Conservation (phyloP, 129 eudicot genomes). For the Artemisia argyi region DNA sequence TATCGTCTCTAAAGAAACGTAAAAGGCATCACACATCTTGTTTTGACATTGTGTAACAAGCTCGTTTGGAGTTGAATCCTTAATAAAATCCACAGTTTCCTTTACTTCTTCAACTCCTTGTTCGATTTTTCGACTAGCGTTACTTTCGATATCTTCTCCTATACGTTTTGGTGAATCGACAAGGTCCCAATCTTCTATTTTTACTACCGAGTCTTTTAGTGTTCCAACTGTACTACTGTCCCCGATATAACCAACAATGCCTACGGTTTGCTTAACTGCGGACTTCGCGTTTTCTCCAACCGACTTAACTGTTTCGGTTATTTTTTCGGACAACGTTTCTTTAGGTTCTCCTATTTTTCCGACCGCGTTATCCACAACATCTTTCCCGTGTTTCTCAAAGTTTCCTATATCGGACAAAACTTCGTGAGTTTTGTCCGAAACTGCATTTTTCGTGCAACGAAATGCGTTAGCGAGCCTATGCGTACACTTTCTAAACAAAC, state of each 20-base stretch:
- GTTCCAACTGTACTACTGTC: background rate
- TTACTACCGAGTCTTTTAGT: slow-evolving; percentile 4
- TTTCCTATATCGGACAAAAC: background rate
- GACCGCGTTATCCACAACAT: background rate
- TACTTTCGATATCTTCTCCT: slow-evolving; percentile 21
- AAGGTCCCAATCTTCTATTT: slow-evolving; percentile 13
- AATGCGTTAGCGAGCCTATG: slow-evolving; percentile 38
- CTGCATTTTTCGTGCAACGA: slow-evolving; percentile 24
- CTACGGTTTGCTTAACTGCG: background rate
- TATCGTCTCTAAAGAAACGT: background rate
- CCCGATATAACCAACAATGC: background rate
- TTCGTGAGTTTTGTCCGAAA: slow-evolving; percentile 21
- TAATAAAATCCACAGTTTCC: background rate
- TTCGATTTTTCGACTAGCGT: slow-evolving; percentile 18
- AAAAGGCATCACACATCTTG: slow-evolving; percentile 9
- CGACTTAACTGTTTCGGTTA: background rate
- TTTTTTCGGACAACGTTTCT: background rate
- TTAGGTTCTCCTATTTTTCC: slow-evolving; percentile 12
- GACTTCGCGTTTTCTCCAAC: slow-evolving; percentile 3
- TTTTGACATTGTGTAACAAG: slow-evolving; percentile 12
- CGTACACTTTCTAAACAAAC: slow-evolving; percentile 46
- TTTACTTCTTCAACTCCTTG: slow-evolving; percentile 23
- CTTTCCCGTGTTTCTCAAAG: slow-evolving; percentile 27
- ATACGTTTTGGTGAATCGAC: slow-evolving; percentile 22
- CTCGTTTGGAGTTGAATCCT: slow-evolving; percentile 14